Evolutionary conservation across 1,284 basidiomycete species (phyloP), one percentile per base, ranked within the genome.

Genomic region (Marasmius tenuissimus): DNA sequence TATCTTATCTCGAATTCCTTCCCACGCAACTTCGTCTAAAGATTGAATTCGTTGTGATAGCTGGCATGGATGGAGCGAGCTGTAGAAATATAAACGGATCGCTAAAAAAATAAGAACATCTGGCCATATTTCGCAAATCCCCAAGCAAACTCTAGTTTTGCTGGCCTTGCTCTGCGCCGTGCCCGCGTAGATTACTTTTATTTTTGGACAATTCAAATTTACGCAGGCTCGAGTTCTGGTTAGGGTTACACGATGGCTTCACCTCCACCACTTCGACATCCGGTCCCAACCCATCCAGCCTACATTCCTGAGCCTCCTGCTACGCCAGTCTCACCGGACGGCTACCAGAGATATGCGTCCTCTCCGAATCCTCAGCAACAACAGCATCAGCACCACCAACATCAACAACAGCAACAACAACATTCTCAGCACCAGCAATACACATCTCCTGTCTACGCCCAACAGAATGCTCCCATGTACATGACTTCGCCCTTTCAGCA

Each of bases 291-390:
- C 0, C 93, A 96, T 69, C 93, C 92, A 4, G 89, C 91, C 0
- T 94, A 91, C 73, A 93, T 95, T 57, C 93, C 93, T 16, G 93
- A 96, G 67, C 93, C 93, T 0, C 93, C 93, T 0, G 85, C 86
- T 1, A 94, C 93, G 0, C 93, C 93, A 0, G 83, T 78, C 27
- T 91, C 89, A 5, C 85, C 91, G 38, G 84, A 88, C 61, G 88
- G 88, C 48, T 93, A 92, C 76, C 87, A 91, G 70, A 85, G 91
- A 14, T 93, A 84, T 71, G 81, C 85, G 0, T 85, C 85, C n/a
- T 85, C 86, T 1, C 86, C 87, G 0, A 75, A 76, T 20, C 78
- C 73, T 22, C 69, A 59, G 59, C 72, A 73, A 33, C 75, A 63
- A 16, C 69, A 66, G 55, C 70, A 66, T 55, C 69, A 76, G 59